A percentile compares a stretch with the other conserved stretches of the same genome.
Evolutionary conservation across 2,329 filamentous ascomycete species (phyloP).

Genomic region (Tolypocladium paradoxum): DNA sequence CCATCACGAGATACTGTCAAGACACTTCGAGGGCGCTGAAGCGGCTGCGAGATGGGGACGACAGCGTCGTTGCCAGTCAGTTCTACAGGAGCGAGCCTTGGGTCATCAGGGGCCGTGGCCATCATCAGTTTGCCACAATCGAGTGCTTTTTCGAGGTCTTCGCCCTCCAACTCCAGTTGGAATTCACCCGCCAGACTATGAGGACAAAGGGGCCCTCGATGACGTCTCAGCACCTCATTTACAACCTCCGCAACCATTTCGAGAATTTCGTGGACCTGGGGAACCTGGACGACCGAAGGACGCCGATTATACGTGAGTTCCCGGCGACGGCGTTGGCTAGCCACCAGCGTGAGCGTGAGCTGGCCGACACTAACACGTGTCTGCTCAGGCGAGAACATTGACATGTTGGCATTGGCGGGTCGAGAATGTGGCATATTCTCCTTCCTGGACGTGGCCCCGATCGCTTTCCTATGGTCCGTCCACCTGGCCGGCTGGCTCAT

Average conservation of each 20-base stretch:
- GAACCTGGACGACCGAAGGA: conserved; percentile 7
- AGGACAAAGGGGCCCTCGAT: conserved; percentile 5
- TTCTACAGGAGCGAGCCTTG: not conserved
- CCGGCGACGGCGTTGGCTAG: too few relatives aligned
- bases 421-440: conserved; percentile 10
- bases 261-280: conserved; percentile 13
- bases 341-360: not conserved
- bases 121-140: conserved; percentile 1
- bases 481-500: conserved; percentile 5
- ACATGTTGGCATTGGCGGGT: conserved; percentile 10
- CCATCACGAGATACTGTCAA: conserved; percentile 12
- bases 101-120: not conserved
- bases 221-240: conserved; percentile 13
- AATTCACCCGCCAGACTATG: conserved; percentile 7
- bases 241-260: conserved; percentile 15
- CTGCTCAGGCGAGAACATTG: conserved; percentile 12
- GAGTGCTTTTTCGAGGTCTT: conserved; percentile 17
- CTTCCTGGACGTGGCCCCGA: conserved; percentile 9
- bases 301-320: conserved; percentile 13
- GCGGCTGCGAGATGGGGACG: conserved; percentile 5
- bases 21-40: conserved; percentile 9
- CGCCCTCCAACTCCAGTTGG: conserved; percentile 13
- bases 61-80: not conserved
- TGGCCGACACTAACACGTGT: not conserved
- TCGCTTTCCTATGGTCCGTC: conserved; percentile 8